Percentiles rank a stretch among this genome's conserved stretches.
phyloP scores from a whole-genome alignment of 2,329 filamentous ascomycete species.

The Nemania sp. region DNA sequence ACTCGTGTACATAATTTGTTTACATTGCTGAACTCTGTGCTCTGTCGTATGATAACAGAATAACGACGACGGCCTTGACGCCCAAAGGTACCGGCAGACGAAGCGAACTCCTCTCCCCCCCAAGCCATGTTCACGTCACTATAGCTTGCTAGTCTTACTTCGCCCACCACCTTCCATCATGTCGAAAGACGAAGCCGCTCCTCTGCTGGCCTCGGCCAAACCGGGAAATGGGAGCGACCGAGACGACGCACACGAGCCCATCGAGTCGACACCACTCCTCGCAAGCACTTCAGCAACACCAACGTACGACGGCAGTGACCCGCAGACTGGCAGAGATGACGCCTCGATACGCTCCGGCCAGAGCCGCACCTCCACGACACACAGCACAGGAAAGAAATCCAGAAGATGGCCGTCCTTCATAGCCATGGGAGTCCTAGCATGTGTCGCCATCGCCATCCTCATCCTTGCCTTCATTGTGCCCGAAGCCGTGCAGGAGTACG shows the following conservation, averaged over 20 bases:
- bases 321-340: conserved; percentile 38
- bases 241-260: conserved; percentile 34
- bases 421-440: conserved; percentile 69
- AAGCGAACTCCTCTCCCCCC: not conserved
- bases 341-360: conserved; percentile 40
- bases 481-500: conserved; percentile 81
- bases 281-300: conserved; percentile 44
- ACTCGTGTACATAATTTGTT: not conserved
- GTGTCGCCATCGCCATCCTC: conserved; percentile 70
- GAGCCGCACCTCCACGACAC: conserved; percentile 31
- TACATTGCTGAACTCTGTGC: not conserved
- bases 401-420: conserved; percentile 78
- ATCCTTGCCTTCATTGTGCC: conserved; percentile 81
- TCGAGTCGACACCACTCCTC: conserved; percentile 60
- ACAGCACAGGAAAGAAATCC: conserved; percentile 44
- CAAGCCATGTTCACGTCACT: conserved; percentile 13
- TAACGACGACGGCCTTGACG: not conserved
- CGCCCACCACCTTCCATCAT: conserved; percentile 8
- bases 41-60: not conserved
- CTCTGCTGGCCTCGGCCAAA: conserved; percentile 34
- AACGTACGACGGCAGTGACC: conserved; percentile 47
- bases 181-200: conserved; percentile 22
- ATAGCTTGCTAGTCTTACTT: conserved; percentile 9
- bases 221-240: conserved; percentile 30
- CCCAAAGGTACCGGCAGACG: not conserved